A percentile compares a stretch with the other conserved stretches of the same genome.
These are phyloP conservation scores for Fusarium sp. DNA, from an alignment of 2,329 filamentous ascomycete species.

Conservation along the genomic window DNA sequence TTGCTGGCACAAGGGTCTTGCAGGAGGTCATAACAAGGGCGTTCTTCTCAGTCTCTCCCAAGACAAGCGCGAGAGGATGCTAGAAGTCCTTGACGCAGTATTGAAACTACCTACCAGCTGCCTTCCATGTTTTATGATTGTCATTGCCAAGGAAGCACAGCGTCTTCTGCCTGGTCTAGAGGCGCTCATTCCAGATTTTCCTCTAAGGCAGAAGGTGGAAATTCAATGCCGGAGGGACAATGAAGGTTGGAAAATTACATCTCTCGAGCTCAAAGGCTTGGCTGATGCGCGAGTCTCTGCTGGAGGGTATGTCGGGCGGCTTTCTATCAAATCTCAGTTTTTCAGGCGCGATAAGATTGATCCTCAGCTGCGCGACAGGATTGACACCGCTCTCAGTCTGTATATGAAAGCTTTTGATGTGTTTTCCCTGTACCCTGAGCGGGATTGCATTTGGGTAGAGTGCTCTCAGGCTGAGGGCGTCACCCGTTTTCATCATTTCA, in stretches of 20 bases:
- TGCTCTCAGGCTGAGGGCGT: neutral
- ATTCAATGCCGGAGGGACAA: neutral
- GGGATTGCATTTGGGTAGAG: neutral
- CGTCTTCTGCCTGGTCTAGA: neutral
- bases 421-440: neutral
- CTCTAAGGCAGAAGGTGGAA: neutral
- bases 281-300: neutral
- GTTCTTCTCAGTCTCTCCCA: neutral
- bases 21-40: neutral
- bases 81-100: neutral
- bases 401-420: neutral
- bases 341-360: neutral
- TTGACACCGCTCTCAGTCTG: neutral
- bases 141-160: neutral
- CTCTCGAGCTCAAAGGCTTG: neutral
- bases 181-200: neutral
- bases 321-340: neutral
- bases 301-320: neutral
- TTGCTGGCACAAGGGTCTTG: neutral
- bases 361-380: neutral
- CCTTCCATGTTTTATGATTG: neutral
- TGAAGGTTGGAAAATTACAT: neutral
- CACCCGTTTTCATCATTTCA: neutral
- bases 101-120: neutral
- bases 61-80: neutral